phyloP scores from a whole-genome alignment of 1,284 basidiomycete genomes.

The Pascua guehoae region DNA sequence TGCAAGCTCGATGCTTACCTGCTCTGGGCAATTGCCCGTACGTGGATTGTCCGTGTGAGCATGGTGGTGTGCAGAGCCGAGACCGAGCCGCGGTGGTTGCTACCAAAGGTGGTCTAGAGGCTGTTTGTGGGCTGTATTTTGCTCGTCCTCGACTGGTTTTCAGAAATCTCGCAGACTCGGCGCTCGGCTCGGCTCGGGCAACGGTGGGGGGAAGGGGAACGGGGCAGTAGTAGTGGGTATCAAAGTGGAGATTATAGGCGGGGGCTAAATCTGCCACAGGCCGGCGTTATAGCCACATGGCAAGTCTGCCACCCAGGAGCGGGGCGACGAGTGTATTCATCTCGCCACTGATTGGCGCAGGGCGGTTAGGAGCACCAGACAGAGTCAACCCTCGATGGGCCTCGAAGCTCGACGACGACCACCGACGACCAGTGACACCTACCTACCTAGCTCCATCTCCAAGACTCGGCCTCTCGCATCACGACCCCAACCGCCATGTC shows the following conservation, averaged over 20 bases:
- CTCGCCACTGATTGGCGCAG: not conserved
- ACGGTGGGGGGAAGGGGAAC: not conserved
- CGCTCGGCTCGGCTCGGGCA: not conserved
- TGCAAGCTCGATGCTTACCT: conserved; percentile 6
- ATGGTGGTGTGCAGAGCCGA: conserved; percentile 1
- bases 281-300: not conserved
- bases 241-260: not conserved
- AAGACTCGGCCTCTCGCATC: not conserved
- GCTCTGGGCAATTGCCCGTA: conserved; percentile 13
- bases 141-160: not conserved
- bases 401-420: conserved; percentile 2
- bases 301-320: too few relatives aligned
- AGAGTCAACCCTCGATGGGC: not conserved
- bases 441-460: not conserved
- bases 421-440: conserved; percentile 1
- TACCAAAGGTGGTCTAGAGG: not conserved
- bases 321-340: too few relatives aligned
- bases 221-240: not conserved
- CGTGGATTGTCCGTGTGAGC: conserved; percentile 16
- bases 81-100: too few relatives aligned
- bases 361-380: too few relatives aligned
- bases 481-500: conserved; percentile 23
- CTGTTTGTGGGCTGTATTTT: not conserved
- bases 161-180: not conserved
- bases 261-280: not conserved